A percentile compares a stretch with the other conserved stretches of the same genome.
phyloP scores from a whole-genome alignment of 805 yeast species.

The Ogataea wickerhamii region DNA sequence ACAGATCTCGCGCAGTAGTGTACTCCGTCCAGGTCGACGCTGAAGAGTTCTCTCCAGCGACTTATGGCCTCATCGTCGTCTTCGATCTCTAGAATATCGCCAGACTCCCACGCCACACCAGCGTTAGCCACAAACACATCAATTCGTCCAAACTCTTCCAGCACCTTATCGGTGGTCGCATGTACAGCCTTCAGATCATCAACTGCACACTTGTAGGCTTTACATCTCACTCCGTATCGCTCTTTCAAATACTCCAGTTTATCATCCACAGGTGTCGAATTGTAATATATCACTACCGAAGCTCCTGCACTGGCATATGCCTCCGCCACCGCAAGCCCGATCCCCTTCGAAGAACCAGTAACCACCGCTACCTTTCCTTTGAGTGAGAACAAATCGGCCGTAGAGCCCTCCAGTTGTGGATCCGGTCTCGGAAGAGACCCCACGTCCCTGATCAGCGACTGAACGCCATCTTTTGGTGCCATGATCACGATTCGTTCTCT shows the following conservation, averaged over 20 bases:
- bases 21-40: slow-evolving; percentile 75
- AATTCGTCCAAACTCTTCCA: slow-evolving; percentile 69
- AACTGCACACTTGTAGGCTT: slow-evolving; percentile 63
- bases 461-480: not conserved
- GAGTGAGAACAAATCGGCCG: slow-evolving; percentile 67
- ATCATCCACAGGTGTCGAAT: slow-evolving; percentile 58
- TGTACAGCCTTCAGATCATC: slow-evolving; percentile 49
- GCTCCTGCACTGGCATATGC: slow-evolving; percentile 88
- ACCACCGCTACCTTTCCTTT: slow-evolving; percentile 83
- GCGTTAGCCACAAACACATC: slow-evolving; percentile 89
- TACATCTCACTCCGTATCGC: slow-evolving; percentile 56
- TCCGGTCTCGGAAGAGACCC: slow-evolving; percentile 48
- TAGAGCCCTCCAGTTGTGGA: slow-evolving; percentile 50
- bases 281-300: slow-evolving; percentile 69
- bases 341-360: slow-evolving; percentile 83
- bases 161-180: slow-evolving; percentile 45
- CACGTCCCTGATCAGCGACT: slow-evolving; percentile 12
- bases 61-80: slow-evolving; percentile 43
- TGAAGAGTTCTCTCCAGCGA: slow-evolving; percentile 70
- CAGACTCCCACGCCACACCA: slow-evolving; percentile 78
- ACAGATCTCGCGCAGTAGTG: slow-evolving; percentile 74
- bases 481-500: too few species aligned
- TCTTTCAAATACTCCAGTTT: slow-evolving; percentile 53
- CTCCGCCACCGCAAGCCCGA: slow-evolving; percentile 77
- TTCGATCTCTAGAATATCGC: slow-evolving; percentile 45